Evolutionary conservation across 371 early-diverging fungal species (phyloP).

Genomic region (Mortierella sp.): DNA sequence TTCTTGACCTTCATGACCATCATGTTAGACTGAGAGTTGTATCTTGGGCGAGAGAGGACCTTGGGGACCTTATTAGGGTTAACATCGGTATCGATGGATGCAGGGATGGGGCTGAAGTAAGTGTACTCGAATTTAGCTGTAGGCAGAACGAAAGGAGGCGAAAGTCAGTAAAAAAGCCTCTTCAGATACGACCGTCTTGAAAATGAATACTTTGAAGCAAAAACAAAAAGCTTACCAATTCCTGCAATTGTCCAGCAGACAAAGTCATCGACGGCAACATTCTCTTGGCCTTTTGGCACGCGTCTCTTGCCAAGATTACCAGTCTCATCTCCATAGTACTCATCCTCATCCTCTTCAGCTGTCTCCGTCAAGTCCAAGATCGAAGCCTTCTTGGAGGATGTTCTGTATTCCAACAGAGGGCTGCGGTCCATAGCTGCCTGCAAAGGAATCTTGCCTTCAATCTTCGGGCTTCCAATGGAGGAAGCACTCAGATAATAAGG

Average conservation of each 20-base stretch:
- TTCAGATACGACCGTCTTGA: too few species aligned
- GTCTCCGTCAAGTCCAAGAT: constrained; percentile 36
- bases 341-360: constrained; percentile 17
- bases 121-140: constrained; percentile 66
- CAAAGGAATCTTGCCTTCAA: constrained; percentile 44
- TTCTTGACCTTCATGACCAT: constrained; percentile 56
- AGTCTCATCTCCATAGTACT: constrained; percentile 19
- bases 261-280: constrained; percentile 67
- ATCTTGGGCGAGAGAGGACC: constrained; percentile 31
- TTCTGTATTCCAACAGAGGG: constrained; percentile 35
- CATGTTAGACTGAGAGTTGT: constrained; percentile 42
- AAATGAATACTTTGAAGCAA: not conserved
- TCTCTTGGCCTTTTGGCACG: constrained; percentile 20
- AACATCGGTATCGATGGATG: constrained; percentile 40
- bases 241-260: constrained; percentile 85
- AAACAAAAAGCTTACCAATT: constrained; percentile 58
- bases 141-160: constrained; percentile 21
- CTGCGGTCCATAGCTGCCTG: constrained; percentile 46
- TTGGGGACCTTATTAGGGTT: constrained; percentile 41
- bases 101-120: constrained; percentile 56
- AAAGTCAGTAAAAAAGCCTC: not conserved
- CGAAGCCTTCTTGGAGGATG: constrained; percentile 41
- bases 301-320: constrained; percentile 12
- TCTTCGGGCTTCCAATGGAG: constrained; percentile 40
- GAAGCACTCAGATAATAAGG: constrained; percentile 38